Conservation (phyloP, 768 basidiomycete species). For the Suillus variegatus region DNA sequence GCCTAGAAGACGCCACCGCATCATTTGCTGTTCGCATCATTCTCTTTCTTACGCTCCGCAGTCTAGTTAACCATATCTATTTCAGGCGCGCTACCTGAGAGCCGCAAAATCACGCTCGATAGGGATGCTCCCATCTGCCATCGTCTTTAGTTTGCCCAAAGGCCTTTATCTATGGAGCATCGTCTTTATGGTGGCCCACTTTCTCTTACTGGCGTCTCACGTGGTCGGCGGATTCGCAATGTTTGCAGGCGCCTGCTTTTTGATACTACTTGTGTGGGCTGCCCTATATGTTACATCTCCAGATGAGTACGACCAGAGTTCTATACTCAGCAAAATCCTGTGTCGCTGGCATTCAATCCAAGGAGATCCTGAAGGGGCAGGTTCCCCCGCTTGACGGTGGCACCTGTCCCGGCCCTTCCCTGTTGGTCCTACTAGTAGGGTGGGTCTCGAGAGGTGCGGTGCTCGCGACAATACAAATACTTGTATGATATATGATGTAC, state of each 20-base stretch:
- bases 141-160: conserved; percentile 55
- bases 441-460: not conserved
- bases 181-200: conserved; percentile 28
- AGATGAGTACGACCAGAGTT: not conserved
- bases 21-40: conserved; percentile 45
- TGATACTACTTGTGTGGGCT: not conserved
- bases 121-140: conserved; percentile 50
- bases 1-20: conserved; percentile 30
- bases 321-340: not conserved
- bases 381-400: not conserved
- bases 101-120: conserved; percentile 38
- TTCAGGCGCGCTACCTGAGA: conserved; percentile 34
- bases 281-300: not conserved
- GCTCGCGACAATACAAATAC: too few relatives aligned
- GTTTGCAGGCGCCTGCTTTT: conserved; percentile 1
- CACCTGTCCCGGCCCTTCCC: not conserved
- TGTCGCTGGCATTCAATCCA: conserved; percentile 2
- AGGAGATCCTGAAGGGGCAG: not conserved
- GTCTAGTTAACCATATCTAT: conserved; percentile 8
- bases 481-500: not conserved
- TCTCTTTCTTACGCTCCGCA: not conserved
- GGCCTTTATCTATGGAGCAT: conserved; percentile 55
- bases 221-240: conserved; percentile 7
- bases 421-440: not conserved
- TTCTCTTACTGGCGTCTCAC: conserved; percentile 18